phyloP scores from a whole-genome alignment of 1,284 basidiomycete genomes.

The Melampsora larici-populina region DNA sequence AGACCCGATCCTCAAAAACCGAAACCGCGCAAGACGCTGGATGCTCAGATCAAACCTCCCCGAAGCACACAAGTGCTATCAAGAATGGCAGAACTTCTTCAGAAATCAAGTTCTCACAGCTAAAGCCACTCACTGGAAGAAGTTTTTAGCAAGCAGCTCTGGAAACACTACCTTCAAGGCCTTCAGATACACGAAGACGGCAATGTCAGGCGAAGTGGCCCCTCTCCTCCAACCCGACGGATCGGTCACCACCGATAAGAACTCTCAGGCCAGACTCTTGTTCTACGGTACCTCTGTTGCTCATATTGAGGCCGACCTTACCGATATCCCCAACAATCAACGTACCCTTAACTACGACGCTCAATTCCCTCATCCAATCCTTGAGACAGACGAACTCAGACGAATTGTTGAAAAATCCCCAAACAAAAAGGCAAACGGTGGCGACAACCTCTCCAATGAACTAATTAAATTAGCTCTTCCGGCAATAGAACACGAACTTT shows the following conservation, averaged over 20 bases:
- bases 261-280: background rate
- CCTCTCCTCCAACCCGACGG: background rate
- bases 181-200: background rate
- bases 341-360: no score
- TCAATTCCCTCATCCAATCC: no score
- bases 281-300: background rate
- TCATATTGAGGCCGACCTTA: background rate
- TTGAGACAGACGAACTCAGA: no score
- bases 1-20: background rate
- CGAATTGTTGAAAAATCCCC: no score
- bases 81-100: constrained; percentile 10
- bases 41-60: constrained; percentile 3
- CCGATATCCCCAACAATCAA: no score
- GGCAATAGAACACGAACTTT: no score
- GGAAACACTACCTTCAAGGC: background rate
- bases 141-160: background rate
- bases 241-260: no score
- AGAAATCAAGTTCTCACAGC: constrained; percentile 7
- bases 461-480: no score
- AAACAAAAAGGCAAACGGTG: no score
- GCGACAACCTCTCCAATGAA: no score
- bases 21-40: constrained; percentile 11
- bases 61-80: background rate
- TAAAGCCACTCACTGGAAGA: background rate
- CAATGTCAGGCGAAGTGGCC: background rate